Conservation (phyloP, 768 basidiomycete species). For the Tricholoma saponaceum region DNA sequence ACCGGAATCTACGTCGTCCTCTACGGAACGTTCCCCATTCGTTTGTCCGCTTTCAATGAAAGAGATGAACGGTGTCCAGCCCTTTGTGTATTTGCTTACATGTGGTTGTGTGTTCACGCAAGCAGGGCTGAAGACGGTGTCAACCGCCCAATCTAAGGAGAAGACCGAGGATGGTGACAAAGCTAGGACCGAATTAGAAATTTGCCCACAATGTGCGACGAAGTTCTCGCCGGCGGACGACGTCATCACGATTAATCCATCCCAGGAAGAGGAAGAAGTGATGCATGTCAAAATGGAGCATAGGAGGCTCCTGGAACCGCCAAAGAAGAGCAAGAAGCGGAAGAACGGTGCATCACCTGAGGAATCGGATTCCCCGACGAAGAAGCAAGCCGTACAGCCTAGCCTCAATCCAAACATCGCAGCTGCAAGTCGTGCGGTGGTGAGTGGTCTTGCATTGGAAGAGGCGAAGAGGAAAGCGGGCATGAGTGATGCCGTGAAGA, state of each 20-base stretch:
- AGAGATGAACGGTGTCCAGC: constrained; percentile 90
- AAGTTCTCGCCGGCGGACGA: constrained; percentile 60
- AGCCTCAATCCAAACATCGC: constrained; percentile 49
- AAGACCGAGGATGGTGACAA: background rate
- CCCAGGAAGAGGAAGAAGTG: constrained; percentile 56
- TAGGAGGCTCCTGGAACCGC: constrained; percentile 50
- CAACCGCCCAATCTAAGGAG: constrained; percentile 18
- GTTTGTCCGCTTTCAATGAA: constrained; percentile 90
- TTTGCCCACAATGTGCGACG: constrained; percentile 75
- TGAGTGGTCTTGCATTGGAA: constrained; percentile 69
- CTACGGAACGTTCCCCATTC: constrained; percentile 57
- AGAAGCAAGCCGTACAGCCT: constrained; percentile 41
- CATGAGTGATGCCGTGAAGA: constrained; percentile 87
- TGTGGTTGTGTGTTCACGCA: constrained; percentile 94
- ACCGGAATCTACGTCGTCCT: constrained; percentile 32
- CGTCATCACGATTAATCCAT: constrained; percentile 65
- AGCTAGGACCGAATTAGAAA: constrained; percentile 37
- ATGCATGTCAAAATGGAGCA: constrained; percentile 55
- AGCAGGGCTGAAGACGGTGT: constrained; percentile 71
- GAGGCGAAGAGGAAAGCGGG: constrained; percentile 78
- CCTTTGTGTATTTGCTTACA: constrained; percentile 80
- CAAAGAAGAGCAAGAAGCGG: constrained; percentile 59
- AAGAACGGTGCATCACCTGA: constrained; percentile 33
- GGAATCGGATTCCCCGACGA: constrained; percentile 39
- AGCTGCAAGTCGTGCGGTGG: constrained; percentile 61